Base-by-base conservation (phyloP, 257 asterid genomes). In the Jaltomata sinuosa region DNA sequence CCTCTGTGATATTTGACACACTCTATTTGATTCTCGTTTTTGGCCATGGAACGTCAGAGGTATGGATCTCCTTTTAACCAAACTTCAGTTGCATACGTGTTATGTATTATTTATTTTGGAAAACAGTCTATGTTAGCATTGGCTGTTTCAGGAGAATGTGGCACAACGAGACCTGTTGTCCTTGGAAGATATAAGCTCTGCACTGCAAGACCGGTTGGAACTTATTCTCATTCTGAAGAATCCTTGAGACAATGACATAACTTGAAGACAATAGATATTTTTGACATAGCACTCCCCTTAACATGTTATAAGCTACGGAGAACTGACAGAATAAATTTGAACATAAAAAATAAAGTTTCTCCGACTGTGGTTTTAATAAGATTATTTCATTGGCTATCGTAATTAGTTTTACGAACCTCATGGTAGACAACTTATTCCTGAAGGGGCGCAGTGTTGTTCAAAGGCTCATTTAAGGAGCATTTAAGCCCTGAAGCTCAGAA, bases 11-110 rank as follows among this genome's bases (percentile, higher is more conserved):
- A 55, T 97, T 97, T 86, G 98, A 97, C 88, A 94, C 98, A 3
- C 98, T 97, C 36, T 89, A 91, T 87, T 90, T 95, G 89, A 91
- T 95, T 86, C 93, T 95, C 53, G 88, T 83, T 84, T 97, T 94
- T 87, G 98, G 98, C 86, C 93, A 97, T 91, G 98, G 98, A 84
- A 93, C 97, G 57, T 38, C 92, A 40, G 99, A 97, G 99, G 99
- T 94, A 90, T 80, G 89, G 74, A 84, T 45, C 32, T 81, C 29
- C 80, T 64, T 83, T 55, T 50, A 83, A 47, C n/a, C 62, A 76
- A 76, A 15, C 81, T 49, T 47, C 62, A 76, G 42, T 76, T 49
- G 55, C 81, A 49, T 76, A 15, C 10, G 3, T 14, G 5, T 42
- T 42, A 22, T 45, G 57, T 27, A 27, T 54, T 47, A 16, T 49